Percentiles rank a stretch among this genome's conserved stretches.
phyloP scores from a whole-genome alignment of 164 flowering plant species.

The Liriodendron chinense region DNA sequence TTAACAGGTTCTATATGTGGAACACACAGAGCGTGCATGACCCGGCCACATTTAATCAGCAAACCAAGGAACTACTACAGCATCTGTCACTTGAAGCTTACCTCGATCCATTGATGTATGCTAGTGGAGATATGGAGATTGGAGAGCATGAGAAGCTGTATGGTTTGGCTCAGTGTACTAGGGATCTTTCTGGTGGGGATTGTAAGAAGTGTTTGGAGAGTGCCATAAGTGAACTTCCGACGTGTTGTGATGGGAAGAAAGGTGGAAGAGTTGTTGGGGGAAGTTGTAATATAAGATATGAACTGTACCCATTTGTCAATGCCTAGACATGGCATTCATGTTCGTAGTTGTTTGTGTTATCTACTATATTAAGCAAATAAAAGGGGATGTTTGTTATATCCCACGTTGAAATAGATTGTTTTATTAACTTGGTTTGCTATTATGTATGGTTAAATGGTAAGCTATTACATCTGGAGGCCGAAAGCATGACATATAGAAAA shows the following conservation, averaged over 20 bases:
- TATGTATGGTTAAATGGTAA: no score
- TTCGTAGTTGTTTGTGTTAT: no score
- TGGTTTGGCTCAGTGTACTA: slow-evolving; percentile 46
- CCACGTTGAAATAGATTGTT: no score
- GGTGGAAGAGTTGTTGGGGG: slow-evolving; percentile 54
- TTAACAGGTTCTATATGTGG: slow-evolving; percentile 10
- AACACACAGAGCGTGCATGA: slow-evolving; percentile 26
- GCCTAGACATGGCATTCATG: background rate
- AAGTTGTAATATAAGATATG: slow-evolving; percentile 56
- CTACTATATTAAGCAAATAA: no score
- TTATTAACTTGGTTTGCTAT: no score
- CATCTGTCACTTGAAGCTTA: slow-evolving; percentile 25
- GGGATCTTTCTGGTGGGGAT: slow-evolving; percentile 29
- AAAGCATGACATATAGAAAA: no score
- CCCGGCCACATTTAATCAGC: slow-evolving; percentile 21
- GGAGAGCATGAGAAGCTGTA: slow-evolving; percentile 28
- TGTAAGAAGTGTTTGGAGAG: slow-evolving; percentile 44
- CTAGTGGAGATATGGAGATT: slow-evolving; percentile 23
- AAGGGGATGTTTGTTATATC: no score
- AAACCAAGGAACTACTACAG: slow-evolving; percentile 19
- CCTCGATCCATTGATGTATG: slow-evolving; percentile 14
- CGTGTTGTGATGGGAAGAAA: slow-evolving; percentile 43
- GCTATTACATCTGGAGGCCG: no score
- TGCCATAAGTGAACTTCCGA: slow-evolving; percentile 31
- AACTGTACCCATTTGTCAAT: slow-evolving; percentile 35